A percentile compares a stretch with the other conserved stretches of the same genome.
Conservation (phyloP, 2,329 filamentous ascomycete genomes). For the Didymella exigua region DNA sequence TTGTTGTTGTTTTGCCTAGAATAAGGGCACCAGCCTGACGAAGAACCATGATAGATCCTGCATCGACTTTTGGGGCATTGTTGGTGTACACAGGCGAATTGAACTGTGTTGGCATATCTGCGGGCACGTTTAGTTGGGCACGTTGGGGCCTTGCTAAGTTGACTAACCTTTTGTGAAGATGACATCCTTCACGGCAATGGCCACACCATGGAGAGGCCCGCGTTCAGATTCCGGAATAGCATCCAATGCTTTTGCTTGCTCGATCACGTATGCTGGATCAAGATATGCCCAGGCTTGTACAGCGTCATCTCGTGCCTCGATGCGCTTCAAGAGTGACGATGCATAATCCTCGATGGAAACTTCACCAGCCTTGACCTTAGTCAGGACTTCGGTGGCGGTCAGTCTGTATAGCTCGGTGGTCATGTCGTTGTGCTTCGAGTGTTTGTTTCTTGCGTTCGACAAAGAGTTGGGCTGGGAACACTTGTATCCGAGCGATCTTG, state of each 20-base stretch:
- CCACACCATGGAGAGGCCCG: slow-evolving; percentile 63
- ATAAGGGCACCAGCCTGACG: slow-evolving; percentile 63
- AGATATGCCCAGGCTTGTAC: slow-evolving; percentile 43
- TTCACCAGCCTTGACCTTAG: slow-evolving; percentile 29
- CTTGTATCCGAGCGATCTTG: neutral
- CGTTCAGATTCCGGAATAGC: slow-evolving; percentile 54
- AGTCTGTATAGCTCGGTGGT: slow-evolving; percentile 8
- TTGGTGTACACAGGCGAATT: slow-evolving; percentile 61
- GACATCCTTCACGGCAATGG: slow-evolving; percentile 66
- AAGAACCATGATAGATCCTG: slow-evolving; percentile 58
- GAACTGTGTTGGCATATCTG: slow-evolving; percentile 63
- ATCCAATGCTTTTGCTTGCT: slow-evolving; percentile 59
- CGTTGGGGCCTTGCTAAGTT: neutral
- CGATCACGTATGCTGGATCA: slow-evolving; percentile 50
- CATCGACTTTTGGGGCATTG: slow-evolving; percentile 56
- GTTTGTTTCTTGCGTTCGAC: neutral
- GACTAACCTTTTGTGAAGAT: slow-evolving; percentile 54
- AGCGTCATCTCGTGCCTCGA: slow-evolving; percentile 30
- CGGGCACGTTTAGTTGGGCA: neutral
- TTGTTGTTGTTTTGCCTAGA: slow-evolving; percentile 64
- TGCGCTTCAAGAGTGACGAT: slow-evolving; percentile 36
- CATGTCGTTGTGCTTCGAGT: neutral
- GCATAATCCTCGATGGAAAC: slow-evolving; percentile 39
- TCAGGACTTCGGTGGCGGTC: slow-evolving; percentile 32
- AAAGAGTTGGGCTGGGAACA: neutral